A percentile compares a stretch with the other conserved stretches of the same genome.
These are phyloP conservation scores for Vinca minor DNA, from an alignment of 257 asterid genomes.

Conservation along the genomic window DNA sequence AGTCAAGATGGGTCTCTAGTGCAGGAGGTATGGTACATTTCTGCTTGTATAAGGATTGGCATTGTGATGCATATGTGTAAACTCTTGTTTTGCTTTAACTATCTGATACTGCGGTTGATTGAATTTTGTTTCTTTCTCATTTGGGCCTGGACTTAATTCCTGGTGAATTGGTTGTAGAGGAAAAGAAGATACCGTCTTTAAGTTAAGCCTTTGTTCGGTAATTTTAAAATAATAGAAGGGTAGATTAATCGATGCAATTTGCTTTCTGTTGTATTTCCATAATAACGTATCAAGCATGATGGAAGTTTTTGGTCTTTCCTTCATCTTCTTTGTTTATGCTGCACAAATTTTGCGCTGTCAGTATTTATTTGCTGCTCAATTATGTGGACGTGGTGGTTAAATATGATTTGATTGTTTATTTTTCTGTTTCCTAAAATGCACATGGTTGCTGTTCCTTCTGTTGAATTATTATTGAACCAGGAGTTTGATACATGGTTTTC, in stretches of 20 bases:
- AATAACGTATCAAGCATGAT: too few species aligned
- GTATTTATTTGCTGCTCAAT: too few species aligned
- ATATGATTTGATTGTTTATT: not conserved
- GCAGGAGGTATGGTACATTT: slow-evolving; percentile 62
- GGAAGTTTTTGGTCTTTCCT: too few species aligned
- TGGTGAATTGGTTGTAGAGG: not conserved
- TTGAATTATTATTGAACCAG: not conserved
- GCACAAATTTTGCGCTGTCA: too few species aligned
- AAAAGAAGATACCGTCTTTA: not conserved
- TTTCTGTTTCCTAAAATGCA: not conserved
- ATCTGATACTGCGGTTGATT: not conserved
- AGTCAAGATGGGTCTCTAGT: slow-evolving; percentile 66
- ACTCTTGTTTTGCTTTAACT: not conserved
- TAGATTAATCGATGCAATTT: not conserved
- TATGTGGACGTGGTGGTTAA: not conserved
- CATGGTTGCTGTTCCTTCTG: not conserved
- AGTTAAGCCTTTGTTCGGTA: not conserved
- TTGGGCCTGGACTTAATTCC: too few species aligned
- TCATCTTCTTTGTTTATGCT: too few species aligned
- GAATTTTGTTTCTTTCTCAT: not conserved
- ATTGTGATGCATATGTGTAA: not conserved
- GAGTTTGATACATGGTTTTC: not conserved
- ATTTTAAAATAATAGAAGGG: not conserved
- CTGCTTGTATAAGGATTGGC: not conserved
- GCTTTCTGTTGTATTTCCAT: not conserved